Conservation (phyloP, 192 early-diverging fungal species). For the Gaertneriomyces sp. region DNA sequence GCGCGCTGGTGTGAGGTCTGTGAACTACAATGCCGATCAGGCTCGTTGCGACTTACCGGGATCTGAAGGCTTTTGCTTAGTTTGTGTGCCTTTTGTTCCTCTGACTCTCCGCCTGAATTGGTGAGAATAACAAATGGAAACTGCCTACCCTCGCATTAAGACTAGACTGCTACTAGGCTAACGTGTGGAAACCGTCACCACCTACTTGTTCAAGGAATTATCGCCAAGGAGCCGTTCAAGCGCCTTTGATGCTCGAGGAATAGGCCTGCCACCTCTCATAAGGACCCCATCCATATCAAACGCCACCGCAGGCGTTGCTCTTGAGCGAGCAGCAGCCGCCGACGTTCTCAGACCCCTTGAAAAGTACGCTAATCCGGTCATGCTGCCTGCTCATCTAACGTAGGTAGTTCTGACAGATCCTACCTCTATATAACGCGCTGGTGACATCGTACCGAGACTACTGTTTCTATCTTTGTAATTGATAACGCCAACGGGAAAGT, state of each 20-base stretch:
- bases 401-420: no score
- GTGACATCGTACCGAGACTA: no score
- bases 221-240: conserved; percentile 17
- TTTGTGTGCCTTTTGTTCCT: conserved; percentile 11
- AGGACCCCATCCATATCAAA: conserved; percentile 31
- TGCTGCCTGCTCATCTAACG: no score
- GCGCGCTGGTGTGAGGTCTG: no score
- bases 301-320: conserved; percentile 6
- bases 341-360: no score
- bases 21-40: no score
- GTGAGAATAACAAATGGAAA: conserved; percentile 21
- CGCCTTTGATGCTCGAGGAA: conserved; percentile 14
- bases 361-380: no score
- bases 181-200: background rate
- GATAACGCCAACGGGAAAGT: no score
- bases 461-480: no score
- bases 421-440: no score
- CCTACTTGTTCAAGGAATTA: conserved; percentile 12
- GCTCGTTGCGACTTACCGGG: background rate
- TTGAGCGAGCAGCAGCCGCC: no score
- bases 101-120: conserved; percentile 26
- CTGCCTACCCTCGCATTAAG: background rate
- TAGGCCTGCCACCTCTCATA: conserved; percentile 17
- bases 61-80: conserved; percentile 7
- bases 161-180: background rate